Conservation (phyloP, 345 rosid species). For the Rubroshorea leprosula region DNA sequence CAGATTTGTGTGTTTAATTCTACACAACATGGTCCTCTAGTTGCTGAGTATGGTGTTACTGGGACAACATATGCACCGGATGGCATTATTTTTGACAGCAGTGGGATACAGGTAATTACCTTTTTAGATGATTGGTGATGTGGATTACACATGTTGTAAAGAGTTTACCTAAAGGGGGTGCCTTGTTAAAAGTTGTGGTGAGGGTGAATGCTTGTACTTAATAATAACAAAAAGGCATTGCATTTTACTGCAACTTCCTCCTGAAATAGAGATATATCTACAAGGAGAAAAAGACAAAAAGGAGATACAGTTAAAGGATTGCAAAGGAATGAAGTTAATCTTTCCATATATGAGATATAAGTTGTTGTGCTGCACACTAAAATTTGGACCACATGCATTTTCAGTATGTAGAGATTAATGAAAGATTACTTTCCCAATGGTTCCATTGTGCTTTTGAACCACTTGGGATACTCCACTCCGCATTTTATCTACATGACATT, state of each 20-base stretch:
- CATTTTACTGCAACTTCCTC: no score
- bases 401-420: not conserved
- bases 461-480: no score
- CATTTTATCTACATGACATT: constrained; percentile 18
- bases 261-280: no score
- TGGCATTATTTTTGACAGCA: constrained; percentile 68
- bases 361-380: no score
- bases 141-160: not conserved
- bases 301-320: not conserved
- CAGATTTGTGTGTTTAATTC: constrained; percentile 90
- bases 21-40: constrained; percentile 50
- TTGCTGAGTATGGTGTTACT: constrained; percentile 70
- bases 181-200: not conserved
- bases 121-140: constrained; percentile 11
- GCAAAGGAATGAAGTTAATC: not conserved
- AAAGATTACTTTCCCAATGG: not conserved
- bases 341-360: no score
- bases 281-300: not conserved
- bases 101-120: constrained; percentile 56
- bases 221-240: no score
- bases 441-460: not conserved
- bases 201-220: not conserved
- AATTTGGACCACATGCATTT: not conserved
- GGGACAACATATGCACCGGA: constrained; percentile 99
- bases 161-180: not conserved